A percentile compares a stretch with the other conserved stretches of the same genome.
These are phyloP conservation scores for Populus pruinosa DNA, from an alignment of 345 rosid genomes.

Conservation along the genomic window DNA sequence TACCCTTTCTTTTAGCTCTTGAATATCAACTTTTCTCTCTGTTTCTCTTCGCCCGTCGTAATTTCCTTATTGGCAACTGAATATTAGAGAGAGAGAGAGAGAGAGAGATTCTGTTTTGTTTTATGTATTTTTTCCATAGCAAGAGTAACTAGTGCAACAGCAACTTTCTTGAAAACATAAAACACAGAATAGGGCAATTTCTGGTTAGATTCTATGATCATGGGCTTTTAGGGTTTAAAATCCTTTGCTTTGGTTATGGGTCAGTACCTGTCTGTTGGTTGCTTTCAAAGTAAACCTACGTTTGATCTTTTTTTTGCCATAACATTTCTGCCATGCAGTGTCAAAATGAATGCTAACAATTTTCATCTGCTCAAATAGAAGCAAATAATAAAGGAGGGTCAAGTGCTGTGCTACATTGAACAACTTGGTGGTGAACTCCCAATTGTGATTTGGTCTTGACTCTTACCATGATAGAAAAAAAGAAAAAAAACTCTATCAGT, in stretches of 20 bases:
- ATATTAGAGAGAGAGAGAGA: not conserved
- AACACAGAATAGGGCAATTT: not conserved
- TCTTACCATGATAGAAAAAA: too few species aligned
- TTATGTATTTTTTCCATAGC: too few species aligned
- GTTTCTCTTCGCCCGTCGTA: not conserved
- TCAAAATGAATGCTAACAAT: conserved; percentile 16
- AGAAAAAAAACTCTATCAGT: too few species aligned
- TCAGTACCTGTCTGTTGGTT: not conserved
- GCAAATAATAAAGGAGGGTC: conserved; percentile 87
- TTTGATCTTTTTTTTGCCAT: not conserved
- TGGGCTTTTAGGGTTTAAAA: not conserved
- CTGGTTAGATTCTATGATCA: not conserved
- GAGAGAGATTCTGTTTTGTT: too few species aligned
- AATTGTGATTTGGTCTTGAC: conserved; percentile 48
- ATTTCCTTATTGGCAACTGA: not conserved
- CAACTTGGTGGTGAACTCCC: conserved; percentile 84
- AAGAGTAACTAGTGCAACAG: not conserved
- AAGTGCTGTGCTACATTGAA: conserved; percentile 75
- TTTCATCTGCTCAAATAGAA: conserved; percentile 45
- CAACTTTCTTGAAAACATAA: not conserved
- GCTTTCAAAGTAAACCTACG: not conserved
- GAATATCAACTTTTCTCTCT: not conserved
- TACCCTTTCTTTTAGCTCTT: not conserved
- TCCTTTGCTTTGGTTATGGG: not conserved
- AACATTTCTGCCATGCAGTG: not conserved